Percentiles rank a stretch among this genome's conserved stretches.
phyloP scores from a whole-genome alignment of 225 moss, liverwort and hornwort species.

The Pleurozium schreberi region DNA sequence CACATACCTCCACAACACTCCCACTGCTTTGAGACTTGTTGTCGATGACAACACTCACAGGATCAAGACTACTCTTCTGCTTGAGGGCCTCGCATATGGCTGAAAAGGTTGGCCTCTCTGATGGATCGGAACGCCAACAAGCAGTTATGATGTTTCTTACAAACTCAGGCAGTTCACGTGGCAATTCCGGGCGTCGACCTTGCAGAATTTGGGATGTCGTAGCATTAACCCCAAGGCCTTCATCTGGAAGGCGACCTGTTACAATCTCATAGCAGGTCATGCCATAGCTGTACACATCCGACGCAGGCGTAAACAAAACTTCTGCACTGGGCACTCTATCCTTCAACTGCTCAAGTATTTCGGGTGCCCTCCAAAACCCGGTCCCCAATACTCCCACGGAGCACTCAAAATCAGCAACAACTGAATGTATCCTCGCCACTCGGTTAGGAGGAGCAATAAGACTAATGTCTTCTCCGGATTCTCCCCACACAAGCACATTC shows the following conservation, averaged over 20 bases:
- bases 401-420: not conserved
- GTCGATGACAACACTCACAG: not conserved
- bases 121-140: not conserved
- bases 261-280: not conserved
- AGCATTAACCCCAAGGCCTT: not conserved
- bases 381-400: not conserved
- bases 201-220: not conserved
- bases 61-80: not conserved
- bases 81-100: not conserved
- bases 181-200: not conserved
- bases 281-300: not conserved
- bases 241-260: not conserved
- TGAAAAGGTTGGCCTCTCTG: not conserved
- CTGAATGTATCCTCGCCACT: not conserved
- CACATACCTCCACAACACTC: constrained; percentile 15
- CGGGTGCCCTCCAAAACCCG: not conserved
- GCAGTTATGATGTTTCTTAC: not conserved
- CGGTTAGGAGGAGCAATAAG: fast-evolving
- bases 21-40: not conserved
- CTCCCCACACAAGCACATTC: not conserved
- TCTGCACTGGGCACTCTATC: not conserved
- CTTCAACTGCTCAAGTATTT: not conserved
- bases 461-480: not conserved
- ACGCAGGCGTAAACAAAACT: not conserved
- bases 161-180: not conserved